These are phyloP conservation scores for Boletus rex-veris DNA, from an alignment of 768 basidiomycete species.

Conservation along the genomic window DNA sequence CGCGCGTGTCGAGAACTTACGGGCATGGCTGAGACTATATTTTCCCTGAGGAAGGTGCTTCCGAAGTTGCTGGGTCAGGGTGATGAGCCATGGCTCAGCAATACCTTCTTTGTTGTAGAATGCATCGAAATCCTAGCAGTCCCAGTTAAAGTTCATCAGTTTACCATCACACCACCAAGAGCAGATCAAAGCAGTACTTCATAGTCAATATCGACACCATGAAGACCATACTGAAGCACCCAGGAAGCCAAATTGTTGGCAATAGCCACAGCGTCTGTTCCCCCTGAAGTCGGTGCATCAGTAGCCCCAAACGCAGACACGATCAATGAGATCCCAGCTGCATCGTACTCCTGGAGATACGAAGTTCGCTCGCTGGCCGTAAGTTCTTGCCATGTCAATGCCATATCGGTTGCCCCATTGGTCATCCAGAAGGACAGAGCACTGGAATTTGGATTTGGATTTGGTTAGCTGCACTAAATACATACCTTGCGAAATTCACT, in stretches of 20 bases:
- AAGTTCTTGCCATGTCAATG: background rate
- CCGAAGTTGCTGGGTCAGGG: conserved; percentile 32
- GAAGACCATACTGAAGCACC: background rate
- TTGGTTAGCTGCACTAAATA: background rate
- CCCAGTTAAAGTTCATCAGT: background rate
- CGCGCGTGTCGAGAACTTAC: conserved; percentile 18
- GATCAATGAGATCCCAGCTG: background rate
- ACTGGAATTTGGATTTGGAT: background rate
- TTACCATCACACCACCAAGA: background rate
- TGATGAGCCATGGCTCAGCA: conserved; percentile 45
- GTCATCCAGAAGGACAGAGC: background rate
- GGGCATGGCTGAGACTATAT: conserved; percentile 36
- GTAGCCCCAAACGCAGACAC: background rate
- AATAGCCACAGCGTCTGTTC: background rate
- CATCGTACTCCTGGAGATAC: background rate
- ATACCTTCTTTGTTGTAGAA: conserved; percentile 36
- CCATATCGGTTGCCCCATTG: background rate
- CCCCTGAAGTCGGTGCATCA: background rate
- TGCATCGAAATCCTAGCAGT: conserved; percentile 55
- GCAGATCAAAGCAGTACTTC: background rate
- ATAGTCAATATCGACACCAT: background rate
- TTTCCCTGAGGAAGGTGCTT: conserved; percentile 29
- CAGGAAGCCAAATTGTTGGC: background rate
- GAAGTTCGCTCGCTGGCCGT: background rate
- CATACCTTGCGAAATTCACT: background rate